Evolutionary conservation across 345 rosid species (phyloP).

Genomic region (Raphanus raphanistrum): DNA sequence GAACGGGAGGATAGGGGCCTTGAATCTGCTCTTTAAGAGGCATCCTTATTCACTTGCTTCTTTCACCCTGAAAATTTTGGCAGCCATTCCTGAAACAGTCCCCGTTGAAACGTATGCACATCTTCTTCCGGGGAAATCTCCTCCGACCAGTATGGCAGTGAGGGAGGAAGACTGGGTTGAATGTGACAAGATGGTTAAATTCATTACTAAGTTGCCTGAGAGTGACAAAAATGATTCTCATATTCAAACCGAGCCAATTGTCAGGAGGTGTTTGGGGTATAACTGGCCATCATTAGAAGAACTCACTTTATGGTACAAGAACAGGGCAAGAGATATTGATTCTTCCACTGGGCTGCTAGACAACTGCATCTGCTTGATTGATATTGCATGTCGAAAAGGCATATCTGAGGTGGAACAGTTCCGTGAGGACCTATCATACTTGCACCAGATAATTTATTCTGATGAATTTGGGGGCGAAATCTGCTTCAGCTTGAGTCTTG

Average conservation of each 20-base stretch:
- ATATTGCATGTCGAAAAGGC: slow-evolving; percentile 74
- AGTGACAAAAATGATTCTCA: slow-evolving; percentile 46
- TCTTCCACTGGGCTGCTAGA: slow-evolving; percentile 86
- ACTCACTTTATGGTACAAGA: slow-evolving; percentile 75
- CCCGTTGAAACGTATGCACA: slow-evolving; percentile 83
- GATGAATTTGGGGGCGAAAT: slow-evolving; percentile 54
- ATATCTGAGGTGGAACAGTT: slow-evolving; percentile 66
- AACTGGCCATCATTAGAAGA: slow-evolving; percentile 77
- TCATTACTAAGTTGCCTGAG: slow-evolving; percentile 57
- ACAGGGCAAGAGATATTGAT: slow-evolving; percentile 87
- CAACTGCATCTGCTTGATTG: slow-evolving; percentile 75
- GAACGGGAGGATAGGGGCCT: slow-evolving; percentile 92
- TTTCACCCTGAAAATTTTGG: slow-evolving; percentile 62
- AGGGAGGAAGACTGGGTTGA: slow-evolving; percentile 99
- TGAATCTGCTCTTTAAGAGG: slow-evolving; percentile 88
- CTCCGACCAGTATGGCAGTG: slow-evolving; percentile 59
- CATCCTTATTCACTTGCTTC: slow-evolving; percentile 84
- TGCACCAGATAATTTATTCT: slow-evolving; percentile 73
- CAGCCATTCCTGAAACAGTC: slow-evolving; percentile 90
- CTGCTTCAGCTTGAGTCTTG: slow-evolving; percentile 61
- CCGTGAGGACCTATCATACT: slow-evolving; percentile 68
- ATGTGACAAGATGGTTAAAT: slow-evolving; percentile 71
- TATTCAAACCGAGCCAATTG: slow-evolving; percentile 75
- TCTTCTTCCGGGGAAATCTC: slow-evolving; percentile 88
- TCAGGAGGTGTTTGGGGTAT: slow-evolving; percentile 54